Percentiles rank a stretch among this genome's conserved stretches.
Evolutionary conservation across 2,329 filamentous ascomycete genomes (phyloP).

Genomic region (Chalara sp.): DNA sequence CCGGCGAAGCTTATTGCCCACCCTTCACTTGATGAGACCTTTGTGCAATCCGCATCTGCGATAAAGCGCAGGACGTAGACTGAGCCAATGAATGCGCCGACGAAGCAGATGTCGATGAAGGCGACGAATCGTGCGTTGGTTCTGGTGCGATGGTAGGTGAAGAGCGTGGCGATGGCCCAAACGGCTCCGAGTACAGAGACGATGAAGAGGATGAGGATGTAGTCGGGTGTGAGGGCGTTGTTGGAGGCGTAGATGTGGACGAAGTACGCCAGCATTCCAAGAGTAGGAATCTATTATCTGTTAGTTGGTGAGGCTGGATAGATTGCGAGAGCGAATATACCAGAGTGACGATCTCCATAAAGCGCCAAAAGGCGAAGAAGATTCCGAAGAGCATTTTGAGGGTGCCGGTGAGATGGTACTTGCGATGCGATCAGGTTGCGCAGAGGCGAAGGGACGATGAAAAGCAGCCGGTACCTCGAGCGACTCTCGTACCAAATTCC

Average conservation of each 20-base stretch:
- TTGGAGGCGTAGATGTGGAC: conserved; percentile 49
- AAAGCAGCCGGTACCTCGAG: too few relatives aligned
- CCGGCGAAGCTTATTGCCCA: conserved; percentile 56
- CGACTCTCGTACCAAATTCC: too few relatives aligned
- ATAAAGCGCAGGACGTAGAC: conserved; percentile 55
- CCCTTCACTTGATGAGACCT: conserved; percentile 40
- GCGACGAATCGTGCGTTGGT: conserved; percentile 55
- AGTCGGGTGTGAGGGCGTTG: conserved; percentile 54
- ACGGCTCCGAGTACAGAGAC: conserved; percentile 55
- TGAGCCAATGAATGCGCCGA: conserved; percentile 57
- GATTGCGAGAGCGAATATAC: conserved; percentile 30
- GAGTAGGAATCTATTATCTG: conserved; percentile 48
- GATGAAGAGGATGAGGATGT: conserved; percentile 62
- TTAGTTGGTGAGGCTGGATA: conserved; percentile 4
- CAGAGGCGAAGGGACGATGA: too few relatives aligned
- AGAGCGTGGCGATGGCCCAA: conserved; percentile 59
- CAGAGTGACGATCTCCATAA: conserved; percentile 55
- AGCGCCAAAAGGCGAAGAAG: conserved; percentile 56
- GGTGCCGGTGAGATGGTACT: neutral
- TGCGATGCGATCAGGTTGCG: too few relatives aligned
- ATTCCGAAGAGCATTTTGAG: conserved; percentile 53
- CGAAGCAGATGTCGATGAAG: conserved; percentile 52
- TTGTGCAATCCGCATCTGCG: conserved; percentile 58
- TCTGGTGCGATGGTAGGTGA: conserved; percentile 57
- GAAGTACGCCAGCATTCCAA: conserved; percentile 64